Evolutionary conservation across 2,329 filamentous ascomycete genomes (phyloP), one percentile per base, ranked within the genome.

Genomic region (Pleurostoma richardsiae): DNA sequence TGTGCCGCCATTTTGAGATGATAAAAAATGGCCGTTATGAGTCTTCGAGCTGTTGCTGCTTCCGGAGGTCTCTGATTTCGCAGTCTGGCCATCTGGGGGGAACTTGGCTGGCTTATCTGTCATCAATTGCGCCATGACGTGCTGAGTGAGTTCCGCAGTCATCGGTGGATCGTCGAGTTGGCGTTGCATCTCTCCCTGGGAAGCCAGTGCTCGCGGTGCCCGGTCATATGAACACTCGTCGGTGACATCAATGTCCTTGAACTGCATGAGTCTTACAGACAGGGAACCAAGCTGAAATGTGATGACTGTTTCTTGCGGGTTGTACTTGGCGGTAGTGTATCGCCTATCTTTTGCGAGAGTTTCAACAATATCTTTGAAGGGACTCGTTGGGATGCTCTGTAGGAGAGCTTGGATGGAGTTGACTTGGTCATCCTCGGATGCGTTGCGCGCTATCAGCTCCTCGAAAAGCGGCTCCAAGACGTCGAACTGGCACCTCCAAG

Each of bases 201-300:
- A 31, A 11, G 28, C 28, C n/a, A 10, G 30, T 10, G 49, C 44
- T 11, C 49, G 39, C 26, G 10, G 40, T 26, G 44, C 38, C 4
- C 28, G 27, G 7, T 31, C 19, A 11, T 40, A 47, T 2, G 47
- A 42, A 4, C 36, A 42, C 2, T 8, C n/a, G 28, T 52, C 30
- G n/a, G 46, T 31, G 26, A 31, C 30, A 30, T 52, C 47, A 8
- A 47, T 29, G n/a, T 52, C 44, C n/a, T 43, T 44, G 6, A 40
- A 38, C 29, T 49, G 49, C 38, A 52, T 42, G 10, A 52, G 26
- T 5, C 49, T 39, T 10, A 45, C 44, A 5, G 47, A n/a, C 26
- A 38, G 41, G 11, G 29, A 29, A 4, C 44, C 19, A 4, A 52
- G 6, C 19, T 10, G 19, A 31, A 47, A 47, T 19, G 11, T 38